These are phyloP conservation scores for Erodium trifolium DNA, from an alignment of 441 rosid genomes.

Conservation along the genomic window DNA sequence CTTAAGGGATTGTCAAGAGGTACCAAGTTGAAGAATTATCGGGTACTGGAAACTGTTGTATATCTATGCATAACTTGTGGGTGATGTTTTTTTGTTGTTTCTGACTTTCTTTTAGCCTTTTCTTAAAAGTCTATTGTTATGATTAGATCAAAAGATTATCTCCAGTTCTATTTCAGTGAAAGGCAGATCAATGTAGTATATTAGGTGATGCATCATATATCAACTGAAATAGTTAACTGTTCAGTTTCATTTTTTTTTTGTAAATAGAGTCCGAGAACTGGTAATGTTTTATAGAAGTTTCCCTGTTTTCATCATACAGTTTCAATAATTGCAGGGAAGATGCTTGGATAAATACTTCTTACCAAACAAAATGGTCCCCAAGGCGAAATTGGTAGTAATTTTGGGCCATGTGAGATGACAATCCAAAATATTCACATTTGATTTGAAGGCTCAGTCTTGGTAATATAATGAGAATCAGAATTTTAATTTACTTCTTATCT, in stretches of 20 bases:
- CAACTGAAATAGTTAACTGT: not conserved
- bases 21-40: not conserved
- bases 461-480: too few species aligned
- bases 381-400: not conserved
- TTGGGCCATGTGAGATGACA: too few species aligned
- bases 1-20: not conserved
- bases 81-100: not conserved
- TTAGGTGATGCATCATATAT: not conserved
- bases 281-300: not conserved
- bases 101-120: not conserved
- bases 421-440: not conserved
- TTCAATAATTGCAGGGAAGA: not conserved
- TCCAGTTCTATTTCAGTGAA: not conserved
- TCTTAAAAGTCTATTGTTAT: not conserved
- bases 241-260: not conserved
- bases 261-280: not conserved
- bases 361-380: not conserved
- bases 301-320: not conserved
- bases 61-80: not conserved
- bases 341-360: not conserved
- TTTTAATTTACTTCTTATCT: too few species aligned
- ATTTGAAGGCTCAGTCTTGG: too few species aligned
- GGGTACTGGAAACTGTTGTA: not conserved
- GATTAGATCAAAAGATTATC: not conserved
- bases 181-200: not conserved